These are phyloP conservation scores for Teratosphaeriaceae sp. DNA, from an alignment of 2,329 filamentous ascomycete genomes.

Conservation along the genomic window DNA sequence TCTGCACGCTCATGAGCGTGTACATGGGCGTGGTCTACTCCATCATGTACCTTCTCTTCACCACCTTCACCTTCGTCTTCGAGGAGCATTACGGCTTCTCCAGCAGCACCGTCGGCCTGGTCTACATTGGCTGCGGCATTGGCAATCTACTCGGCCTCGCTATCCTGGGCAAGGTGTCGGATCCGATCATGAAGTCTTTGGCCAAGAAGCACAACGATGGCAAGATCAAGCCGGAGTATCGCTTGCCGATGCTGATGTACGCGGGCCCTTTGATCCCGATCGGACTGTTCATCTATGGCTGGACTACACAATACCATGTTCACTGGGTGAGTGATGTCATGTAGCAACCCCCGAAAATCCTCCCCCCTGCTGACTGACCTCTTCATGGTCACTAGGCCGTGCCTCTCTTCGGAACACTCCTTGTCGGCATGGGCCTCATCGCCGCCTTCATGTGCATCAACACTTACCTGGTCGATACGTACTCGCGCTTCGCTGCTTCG, in stretches of 20 bases:
- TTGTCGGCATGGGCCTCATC: slow-evolving; percentile 22
- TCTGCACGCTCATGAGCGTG: slow-evolving; percentile 43
- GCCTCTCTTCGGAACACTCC: slow-evolving; percentile 21
- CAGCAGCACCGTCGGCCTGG: slow-evolving; percentile 33
- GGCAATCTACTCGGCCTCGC: slow-evolving; percentile 31
- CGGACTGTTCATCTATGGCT: slow-evolving; percentile 27
- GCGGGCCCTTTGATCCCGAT: slow-evolving; percentile 17
- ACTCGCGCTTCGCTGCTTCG: slow-evolving; percentile 52
- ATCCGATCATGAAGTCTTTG: slow-evolving; percentile 12
- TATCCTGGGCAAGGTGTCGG: slow-evolving; percentile 12
- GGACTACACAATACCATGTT: slow-evolving; percentile 19
- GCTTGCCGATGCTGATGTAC: slow-evolving; percentile 20
- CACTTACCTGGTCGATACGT: slow-evolving; percentile 61
- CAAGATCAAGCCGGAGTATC: slow-evolving; percentile 42
- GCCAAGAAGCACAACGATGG: slow-evolving; percentile 28
- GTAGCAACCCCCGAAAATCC: not conserved
- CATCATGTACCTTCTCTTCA: slow-evolving; percentile 37
- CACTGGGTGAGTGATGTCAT: no score
- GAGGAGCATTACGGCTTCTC: slow-evolving; percentile 35
- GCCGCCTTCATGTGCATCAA: slow-evolving; percentile 23
- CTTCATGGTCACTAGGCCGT: slow-evolving; percentile 12
- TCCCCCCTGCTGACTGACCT: not conserved
- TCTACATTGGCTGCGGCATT: slow-evolving; percentile 35
- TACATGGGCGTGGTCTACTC: slow-evolving; percentile 45
- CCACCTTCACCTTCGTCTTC: slow-evolving; percentile 40